A percentile compares a stretch with the other conserved stretches of the same genome.
phyloP scores from a whole-genome alignment of 192 early-diverging fungal genomes.

The Backusella australiensis region DNA sequence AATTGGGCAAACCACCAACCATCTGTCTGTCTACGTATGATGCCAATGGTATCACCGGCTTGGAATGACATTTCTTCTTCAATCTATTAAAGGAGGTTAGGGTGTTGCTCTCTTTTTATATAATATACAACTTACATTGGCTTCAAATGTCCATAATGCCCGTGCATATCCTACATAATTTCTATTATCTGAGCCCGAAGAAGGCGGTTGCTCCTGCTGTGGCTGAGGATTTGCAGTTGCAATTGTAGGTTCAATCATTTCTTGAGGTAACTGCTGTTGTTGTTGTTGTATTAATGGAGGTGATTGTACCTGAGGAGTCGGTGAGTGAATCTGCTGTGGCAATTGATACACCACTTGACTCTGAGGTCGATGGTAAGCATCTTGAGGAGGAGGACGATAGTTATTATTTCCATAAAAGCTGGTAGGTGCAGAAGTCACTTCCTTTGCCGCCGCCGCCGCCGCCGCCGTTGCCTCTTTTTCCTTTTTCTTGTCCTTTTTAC shows the following conservation, averaged over 20 bases:
- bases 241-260: background rate
- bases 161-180: constrained; percentile 11
- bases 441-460: background rate
- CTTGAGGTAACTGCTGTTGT: background rate
- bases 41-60: constrained; percentile 43
- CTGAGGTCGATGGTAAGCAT: background rate
- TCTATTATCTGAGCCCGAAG: background rate
- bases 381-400: background rate
- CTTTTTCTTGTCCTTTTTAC: constrained; percentile 16
- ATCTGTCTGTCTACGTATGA: constrained; percentile 45
- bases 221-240: background rate
- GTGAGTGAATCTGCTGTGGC: background rate
- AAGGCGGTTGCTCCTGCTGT: background rate
- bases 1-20: constrained; percentile 61
- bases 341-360: background rate
- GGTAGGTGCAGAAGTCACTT: background rate
- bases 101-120: background rate
- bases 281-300: constrained; percentile 7
- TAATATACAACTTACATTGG: constrained; percentile 22
- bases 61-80: constrained; percentile 51
- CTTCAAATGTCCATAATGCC: constrained; percentile 41
- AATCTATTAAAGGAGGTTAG: constrained; percentile 26
- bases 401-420: constrained; percentile 1
- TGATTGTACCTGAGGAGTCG: background rate
- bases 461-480: background rate